Conservation (phyloP, 2,329 filamentous ascomycete genomes). For the Arthrobotrys musiformis region DNA sequence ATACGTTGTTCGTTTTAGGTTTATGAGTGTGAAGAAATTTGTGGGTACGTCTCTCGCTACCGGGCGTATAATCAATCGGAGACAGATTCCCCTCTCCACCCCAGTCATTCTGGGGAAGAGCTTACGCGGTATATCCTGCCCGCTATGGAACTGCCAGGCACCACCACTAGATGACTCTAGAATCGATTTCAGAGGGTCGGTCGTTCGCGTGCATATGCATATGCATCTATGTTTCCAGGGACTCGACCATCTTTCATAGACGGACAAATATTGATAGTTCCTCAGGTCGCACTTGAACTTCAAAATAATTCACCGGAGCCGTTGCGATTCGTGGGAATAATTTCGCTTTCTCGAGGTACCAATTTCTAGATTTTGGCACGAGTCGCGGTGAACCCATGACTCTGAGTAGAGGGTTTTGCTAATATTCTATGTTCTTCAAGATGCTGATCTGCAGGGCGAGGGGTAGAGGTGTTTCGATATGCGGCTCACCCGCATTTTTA, state of each 20-base stretch:
- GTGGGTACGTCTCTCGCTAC: not conserved
- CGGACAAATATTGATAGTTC: constrained; percentile 6
- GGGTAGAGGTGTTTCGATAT: too few species aligned
- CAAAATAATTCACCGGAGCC: too few species aligned
- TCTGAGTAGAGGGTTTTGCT: not conserved
- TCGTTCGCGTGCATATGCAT: not conserved
- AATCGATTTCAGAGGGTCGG: not conserved
- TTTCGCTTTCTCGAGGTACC: not conserved
- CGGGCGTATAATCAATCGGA: constrained; percentile 33
- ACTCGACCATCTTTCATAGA: not conserved
- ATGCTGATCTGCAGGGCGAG: too few species aligned
- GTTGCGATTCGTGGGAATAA: not conserved
- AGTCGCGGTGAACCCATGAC: not conserved
- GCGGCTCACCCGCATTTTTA: too few species aligned
- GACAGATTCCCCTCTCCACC: not conserved
- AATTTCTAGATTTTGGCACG: not conserved
- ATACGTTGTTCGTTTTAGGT: constrained; percentile 9
- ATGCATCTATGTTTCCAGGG: not conserved
- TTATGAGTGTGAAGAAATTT: not conserved
- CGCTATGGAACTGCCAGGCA: not conserved
- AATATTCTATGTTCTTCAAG: too few species aligned
- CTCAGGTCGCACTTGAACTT: not conserved
- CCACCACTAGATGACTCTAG: not conserved
- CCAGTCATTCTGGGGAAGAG: not conserved
- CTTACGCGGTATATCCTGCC: not conserved